A percentile compares a stretch with the other conserved stretches of the same genome.
Evolutionary conservation across 169 alveolate genomes (phyloP).

Genomic region (Plasmodium fragile): DNA sequence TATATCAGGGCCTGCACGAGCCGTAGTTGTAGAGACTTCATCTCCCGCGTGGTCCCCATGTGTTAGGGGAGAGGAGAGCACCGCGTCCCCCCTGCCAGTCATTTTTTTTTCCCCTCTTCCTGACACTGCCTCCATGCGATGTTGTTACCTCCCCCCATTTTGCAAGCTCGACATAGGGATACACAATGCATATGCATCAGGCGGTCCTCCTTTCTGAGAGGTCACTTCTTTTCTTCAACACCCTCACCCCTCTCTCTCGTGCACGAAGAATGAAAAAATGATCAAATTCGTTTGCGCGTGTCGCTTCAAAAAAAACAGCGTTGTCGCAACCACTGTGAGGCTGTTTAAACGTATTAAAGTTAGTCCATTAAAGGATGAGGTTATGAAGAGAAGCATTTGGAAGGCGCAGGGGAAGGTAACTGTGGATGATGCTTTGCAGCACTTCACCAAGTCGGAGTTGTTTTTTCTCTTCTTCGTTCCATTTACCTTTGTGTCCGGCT

Average conservation of each 20-base stretch:
- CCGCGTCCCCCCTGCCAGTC: neutral
- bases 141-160: neutral
- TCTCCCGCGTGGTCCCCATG: neutral
- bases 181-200: neutral
- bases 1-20: constrained; percentile 35
- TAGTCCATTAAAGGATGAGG: constrained; percentile 4
- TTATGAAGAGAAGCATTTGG: neutral
- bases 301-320: constrained; percentile 13
- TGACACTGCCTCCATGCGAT: neutral
- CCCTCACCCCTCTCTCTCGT: neutral
- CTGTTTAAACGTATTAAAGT: neutral
- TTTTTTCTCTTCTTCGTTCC: constrained; percentile 50
- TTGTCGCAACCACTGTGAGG: neutral
- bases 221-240: neutral
- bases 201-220: neutral
- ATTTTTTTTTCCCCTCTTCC: neutral
- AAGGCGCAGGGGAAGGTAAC: constrained; percentile 3
- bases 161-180: neutral
- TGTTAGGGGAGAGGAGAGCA: neutral
- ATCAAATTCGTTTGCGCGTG: constrained; percentile 20
- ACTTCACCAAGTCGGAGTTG: constrained; percentile 45
- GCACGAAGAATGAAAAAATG: constrained; percentile 17
- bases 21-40: neutral
- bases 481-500: constrained; percentile 39
- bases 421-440: constrained; percentile 7